Percentiles rank a stretch among this genome's conserved stretches.
These are phyloP conservation scores for Trichoderma asperellum DNA, from an alignment of 2,329 filamentous ascomycete genomes.

Conservation along the genomic window DNA sequence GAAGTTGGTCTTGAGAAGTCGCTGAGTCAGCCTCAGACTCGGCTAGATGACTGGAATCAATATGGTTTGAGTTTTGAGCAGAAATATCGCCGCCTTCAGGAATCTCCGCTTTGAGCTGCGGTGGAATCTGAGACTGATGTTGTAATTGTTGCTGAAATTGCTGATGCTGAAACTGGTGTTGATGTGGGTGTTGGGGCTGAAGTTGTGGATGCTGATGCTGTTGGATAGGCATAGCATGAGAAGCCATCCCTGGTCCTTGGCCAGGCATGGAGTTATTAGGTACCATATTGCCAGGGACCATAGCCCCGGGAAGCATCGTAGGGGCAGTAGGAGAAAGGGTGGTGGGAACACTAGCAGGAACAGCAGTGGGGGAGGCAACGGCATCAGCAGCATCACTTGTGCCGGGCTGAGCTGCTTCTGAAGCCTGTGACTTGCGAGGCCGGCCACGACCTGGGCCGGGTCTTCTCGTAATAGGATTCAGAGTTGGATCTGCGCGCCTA, in stretches of 20 bases:
- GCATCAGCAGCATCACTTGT: neutral
- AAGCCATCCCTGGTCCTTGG: slow-evolving; percentile 11
- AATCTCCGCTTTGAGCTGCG: slow-evolving; percentile 7
- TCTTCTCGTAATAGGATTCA: slow-evolving; percentile 63
- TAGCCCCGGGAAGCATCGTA: neutral
- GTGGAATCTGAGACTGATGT: slow-evolving; percentile 10
- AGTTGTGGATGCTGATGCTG: slow-evolving; percentile 22
- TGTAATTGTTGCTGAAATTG: slow-evolving; percentile 1
- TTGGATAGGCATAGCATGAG: slow-evolving; percentile 23
- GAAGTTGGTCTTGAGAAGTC: slow-evolving; percentile 26
- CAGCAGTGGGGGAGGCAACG: neutral
- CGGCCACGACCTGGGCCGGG: slow-evolving; percentile 62
- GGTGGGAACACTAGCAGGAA: slow-evolving; percentile 6
- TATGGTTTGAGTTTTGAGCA: slow-evolving; percentile 13
- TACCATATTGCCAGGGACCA: neutral
- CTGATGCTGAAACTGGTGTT: slow-evolving; percentile 13
- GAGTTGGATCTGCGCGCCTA: slow-evolving; percentile 53
- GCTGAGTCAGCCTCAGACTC: slow-evolving; percentile 13
- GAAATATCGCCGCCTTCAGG: slow-evolving; percentile 17
- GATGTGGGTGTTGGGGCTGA: slow-evolving; percentile 1
- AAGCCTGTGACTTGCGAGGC: slow-evolving; percentile 47
- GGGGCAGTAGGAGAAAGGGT: slow-evolving; percentile 21
- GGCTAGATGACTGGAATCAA: slow-evolving; percentile 17
- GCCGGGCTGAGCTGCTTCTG: slow-evolving; percentile 26
- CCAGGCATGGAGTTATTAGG: slow-evolving; percentile 9